Conservation (phyloP, 2,329 filamentous ascomycete species). For the Akanthomyces lecanii region DNA sequence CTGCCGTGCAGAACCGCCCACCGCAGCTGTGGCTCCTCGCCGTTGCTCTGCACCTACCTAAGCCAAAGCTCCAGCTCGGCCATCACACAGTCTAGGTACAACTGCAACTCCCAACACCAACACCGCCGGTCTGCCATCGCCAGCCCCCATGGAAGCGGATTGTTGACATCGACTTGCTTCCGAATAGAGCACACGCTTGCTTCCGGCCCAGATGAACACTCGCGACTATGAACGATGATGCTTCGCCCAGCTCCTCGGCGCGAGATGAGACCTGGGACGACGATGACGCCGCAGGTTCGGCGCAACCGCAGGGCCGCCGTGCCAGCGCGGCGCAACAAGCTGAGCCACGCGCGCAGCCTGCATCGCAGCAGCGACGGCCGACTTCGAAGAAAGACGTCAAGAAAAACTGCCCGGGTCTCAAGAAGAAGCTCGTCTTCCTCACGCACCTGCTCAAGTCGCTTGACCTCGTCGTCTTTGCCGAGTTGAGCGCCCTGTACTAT, state of each 20-base stretch:
- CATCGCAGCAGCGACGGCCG: slow-evolving; percentile 26
- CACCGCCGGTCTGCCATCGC: not conserved
- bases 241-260: slow-evolving; percentile 39
- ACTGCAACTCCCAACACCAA: not conserved
- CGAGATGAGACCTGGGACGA: slow-evolving; percentile 18
- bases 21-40: not conserved
- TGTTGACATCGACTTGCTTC: not conserved
- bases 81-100: not conserved
- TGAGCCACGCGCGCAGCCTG: not conserved
- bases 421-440: slow-evolving; percentile 58
- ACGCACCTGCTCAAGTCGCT: slow-evolving; percentile 57
- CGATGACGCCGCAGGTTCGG: not conserved
- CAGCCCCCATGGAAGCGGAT: not conserved
- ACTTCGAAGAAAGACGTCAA: slow-evolving; percentile 35
- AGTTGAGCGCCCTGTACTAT: slow-evolving; percentile 64
- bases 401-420: slow-evolving; percentile 39
- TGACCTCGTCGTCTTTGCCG: slow-evolving; percentile 60
- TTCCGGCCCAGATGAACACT: slow-evolving; percentile 30
- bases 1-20: not conserved
- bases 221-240: slow-evolving; percentile 50
- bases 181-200: not conserved
- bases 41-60: not conserved
- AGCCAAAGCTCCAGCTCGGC: not conserved
- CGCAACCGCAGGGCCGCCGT: not conserved
- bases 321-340: not conserved